phyloP scores from a whole-genome alignment of 805 yeast genomes.

The Teunomyces tritomae region DNA sequence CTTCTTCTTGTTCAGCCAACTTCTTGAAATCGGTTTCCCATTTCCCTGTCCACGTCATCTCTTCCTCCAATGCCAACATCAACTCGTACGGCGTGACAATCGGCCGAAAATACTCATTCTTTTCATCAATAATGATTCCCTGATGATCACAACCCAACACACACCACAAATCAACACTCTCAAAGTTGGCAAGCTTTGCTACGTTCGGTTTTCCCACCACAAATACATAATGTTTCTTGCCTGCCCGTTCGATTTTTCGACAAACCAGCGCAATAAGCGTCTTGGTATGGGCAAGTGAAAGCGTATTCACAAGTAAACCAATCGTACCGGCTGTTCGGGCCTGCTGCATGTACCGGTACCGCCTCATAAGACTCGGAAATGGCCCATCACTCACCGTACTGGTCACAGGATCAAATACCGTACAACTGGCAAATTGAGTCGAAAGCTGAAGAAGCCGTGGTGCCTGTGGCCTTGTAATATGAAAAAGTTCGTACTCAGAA shows the following conservation, averaged over 20 bases:
- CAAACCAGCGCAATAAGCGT: conserved; percentile 61
- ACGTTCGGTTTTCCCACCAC: conserved; percentile 98
- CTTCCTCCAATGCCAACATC: conserved; percentile 71
- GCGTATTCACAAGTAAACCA: conserved; percentile 86
- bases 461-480: conserved; percentile 69
- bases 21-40: conserved; percentile 82
- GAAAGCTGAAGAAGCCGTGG: conserved; percentile 75
- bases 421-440: conserved; percentile 60
- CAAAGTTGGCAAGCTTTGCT: conserved; percentile 94
- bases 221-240: conserved; percentile 88
- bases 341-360: conserved; percentile 82
- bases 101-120: conserved; percentile 82
- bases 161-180: conserved; percentile 92
- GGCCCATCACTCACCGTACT: conserved; percentile 51
- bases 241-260: conserved; percentile 63
- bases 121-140: conserved; percentile 80
- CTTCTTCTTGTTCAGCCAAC: conserved; percentile 44
- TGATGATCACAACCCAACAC: conserved; percentile 92
- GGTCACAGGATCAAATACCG: conserved; percentile 46
- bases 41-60: conserved; percentile 85
- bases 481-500: conserved; percentile 55
- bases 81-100: conserved; percentile 93
- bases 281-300: conserved; percentile 75
- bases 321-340: conserved; percentile 91
- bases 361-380: conserved; percentile 72